Base-by-base conservation (phyloP, 306 rosid genomes). In the Medicago arabica region DNA sequence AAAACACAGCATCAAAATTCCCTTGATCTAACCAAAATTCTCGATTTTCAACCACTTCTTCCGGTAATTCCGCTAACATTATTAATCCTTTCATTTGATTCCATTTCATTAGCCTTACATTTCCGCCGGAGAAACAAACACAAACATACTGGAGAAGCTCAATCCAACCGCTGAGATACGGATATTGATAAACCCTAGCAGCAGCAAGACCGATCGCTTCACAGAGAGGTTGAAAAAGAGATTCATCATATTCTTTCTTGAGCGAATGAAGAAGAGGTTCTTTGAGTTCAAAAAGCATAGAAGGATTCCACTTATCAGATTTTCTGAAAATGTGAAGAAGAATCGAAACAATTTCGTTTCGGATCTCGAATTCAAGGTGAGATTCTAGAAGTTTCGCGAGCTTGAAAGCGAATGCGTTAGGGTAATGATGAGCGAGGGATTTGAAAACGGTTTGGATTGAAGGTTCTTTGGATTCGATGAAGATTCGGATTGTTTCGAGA, bases 331-430 rank as follows among this genome's bases (percentile, higher is more conserved):
- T 66, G 0, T 2, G 3, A 28, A 3, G 51, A 69, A 81, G 85
- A 8, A 81, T 28, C 8, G 36, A 7, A 25, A 71, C 64, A 2
- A 7, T 13, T 31, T 7, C 10, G 31, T 0, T 36, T n/a, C 63
- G 51, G n/a, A 38, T 6, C 39, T 0, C 1, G 1, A 3, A 10
- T 4, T 68, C 16, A 8, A 55, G 61, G 12, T 23, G 19, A 9
- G 2, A 14, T 0, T 21, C 0, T 6, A 81, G 73, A 17, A 75
- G 62, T 18, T 28, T 40, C 1, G 25, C 28, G 19, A 81, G 84
- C 62, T 62, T 75, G 69, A 53, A 14, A 3, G 73, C 57, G 5
- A 75, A 65, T 19, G 69, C 15, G 50, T 81, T 81, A 7, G 85
- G 85, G 78, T 41, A 76, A 34, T 76, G 46, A 6, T 0, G 4